Evolutionary conservation across 352 stramenopile genomes (phyloP).

Genomic region (Phytophthora fragariaefolia): DNA sequence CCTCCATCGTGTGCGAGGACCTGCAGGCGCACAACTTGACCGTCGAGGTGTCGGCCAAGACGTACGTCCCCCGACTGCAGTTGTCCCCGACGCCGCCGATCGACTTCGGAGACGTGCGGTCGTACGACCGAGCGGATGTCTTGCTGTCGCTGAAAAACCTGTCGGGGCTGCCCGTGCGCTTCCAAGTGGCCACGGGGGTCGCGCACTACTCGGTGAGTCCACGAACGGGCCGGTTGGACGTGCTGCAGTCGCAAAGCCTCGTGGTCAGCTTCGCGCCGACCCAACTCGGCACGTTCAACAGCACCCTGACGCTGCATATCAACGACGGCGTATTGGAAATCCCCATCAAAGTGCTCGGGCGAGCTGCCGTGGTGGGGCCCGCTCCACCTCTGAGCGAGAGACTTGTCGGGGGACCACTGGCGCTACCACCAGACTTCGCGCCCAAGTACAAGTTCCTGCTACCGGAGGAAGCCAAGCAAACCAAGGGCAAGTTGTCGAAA

Average conservation of each 20-base stretch:
- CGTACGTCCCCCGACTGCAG: constrained; percentile 57
- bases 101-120: constrained; percentile 88
- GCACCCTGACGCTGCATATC: constrained; percentile 47
- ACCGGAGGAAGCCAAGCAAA: constrained; percentile 68
- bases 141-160: constrained; percentile 87
- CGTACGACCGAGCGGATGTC: constrained; percentile 83
- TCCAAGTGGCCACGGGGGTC: constrained; percentile 58
- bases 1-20: constrained; percentile 74
- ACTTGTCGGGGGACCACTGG: constrained; percentile 64
- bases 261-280: constrained; percentile 90
- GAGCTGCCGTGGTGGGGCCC: constrained; percentile 56
- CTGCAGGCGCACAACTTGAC: constrained; percentile 77
- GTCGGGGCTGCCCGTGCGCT: constrained; percentile 68
- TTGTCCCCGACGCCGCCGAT: constrained; percentile 49
- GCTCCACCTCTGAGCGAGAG: constrained; percentile 37
- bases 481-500: constrained; percentile 55
- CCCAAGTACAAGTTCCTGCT: constrained; percentile 92
- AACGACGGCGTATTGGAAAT: constrained; percentile 59
- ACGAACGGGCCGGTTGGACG: constrained; percentile 69
- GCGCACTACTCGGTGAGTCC: constrained; percentile 85
- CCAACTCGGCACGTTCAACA: constrained; percentile 85
- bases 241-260: constrained; percentile 88
- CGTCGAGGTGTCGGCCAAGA: constrained; percentile 74
- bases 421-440: constrained; percentile 85
- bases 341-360: constrained; percentile 69